A percentile compares a stretch with the other conserved stretches of the same genome.
These are phyloP conservation scores for Stachybotrys elegans DNA, from an alignment of 2,329 filamentous ascomycete species.

Conservation along the genomic window DNA sequence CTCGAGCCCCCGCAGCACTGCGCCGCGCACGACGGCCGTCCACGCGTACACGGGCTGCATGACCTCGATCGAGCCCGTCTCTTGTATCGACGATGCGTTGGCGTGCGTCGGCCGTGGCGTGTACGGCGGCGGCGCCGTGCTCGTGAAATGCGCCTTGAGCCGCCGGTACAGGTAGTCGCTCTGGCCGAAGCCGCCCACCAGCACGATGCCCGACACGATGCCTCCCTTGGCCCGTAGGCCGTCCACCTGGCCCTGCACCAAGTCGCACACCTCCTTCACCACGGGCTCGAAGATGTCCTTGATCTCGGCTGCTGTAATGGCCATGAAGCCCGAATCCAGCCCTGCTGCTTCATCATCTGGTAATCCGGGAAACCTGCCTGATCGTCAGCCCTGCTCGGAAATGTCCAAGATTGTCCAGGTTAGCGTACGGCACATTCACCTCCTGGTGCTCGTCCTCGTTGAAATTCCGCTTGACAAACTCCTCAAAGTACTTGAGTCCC, in stretches of 20 bases:
- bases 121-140: slow-evolving; percentile 54
- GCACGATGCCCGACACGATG: slow-evolving; percentile 67
- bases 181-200: slow-evolving; percentile 79
- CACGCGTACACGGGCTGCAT: slow-evolving; percentile 80
- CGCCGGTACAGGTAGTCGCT: slow-evolving; percentile 70
- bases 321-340: slow-evolving; percentile 70
- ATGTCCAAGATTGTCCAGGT: not conserved
- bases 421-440: slow-evolving; percentile 65
- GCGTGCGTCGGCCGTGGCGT: slow-evolving; percentile 67
- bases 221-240: slow-evolving; percentile 56
- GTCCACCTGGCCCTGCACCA: slow-evolving; percentile 64
- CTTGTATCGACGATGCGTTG: slow-evolving; percentile 38
- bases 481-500: slow-evolving; percentile 75
- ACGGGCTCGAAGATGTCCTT: slow-evolving; percentile 74
- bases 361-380: slow-evolving; percentile 60
- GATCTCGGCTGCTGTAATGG: slow-evolving; percentile 64
- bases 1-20: slow-evolving; percentile 69
- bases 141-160: slow-evolving; percentile 64
- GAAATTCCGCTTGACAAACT: slow-evolving; percentile 81
- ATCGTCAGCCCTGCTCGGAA: slow-evolving; percentile 5
- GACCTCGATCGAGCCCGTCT: slow-evolving; percentile 62
- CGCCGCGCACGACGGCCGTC: slow-evolving; percentile 75
- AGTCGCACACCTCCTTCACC: slow-evolving; percentile 62
- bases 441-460: slow-evolving; percentile 73
- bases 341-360: slow-evolving; percentile 71